phyloP scores from a whole-genome alignment of 2,329 filamentous ascomycete species.

The Geoglossum cookeanum region DNA sequence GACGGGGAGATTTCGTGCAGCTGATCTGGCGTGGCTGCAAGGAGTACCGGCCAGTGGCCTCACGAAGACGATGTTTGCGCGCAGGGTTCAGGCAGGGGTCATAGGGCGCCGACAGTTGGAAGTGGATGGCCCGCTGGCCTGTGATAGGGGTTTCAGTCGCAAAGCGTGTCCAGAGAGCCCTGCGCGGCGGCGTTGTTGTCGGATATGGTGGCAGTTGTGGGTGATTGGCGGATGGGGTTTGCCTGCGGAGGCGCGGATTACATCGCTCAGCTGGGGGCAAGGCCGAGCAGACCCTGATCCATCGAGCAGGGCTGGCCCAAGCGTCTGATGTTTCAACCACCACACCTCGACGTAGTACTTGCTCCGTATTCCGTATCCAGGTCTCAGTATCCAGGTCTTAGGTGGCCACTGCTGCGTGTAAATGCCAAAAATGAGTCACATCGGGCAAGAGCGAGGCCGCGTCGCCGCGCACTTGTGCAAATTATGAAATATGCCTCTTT shows the following conservation, averaged over 20 bases:
- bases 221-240: not conserved
- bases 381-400: not conserved
- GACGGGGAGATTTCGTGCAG: conserved; percentile 1
- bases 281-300: not conserved
- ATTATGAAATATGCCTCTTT: not conserved
- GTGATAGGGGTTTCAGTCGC: conserved; percentile 1
- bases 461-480: not conserved
- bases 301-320: not conserved
- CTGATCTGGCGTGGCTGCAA: not conserved
- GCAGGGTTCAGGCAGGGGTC: not conserved
- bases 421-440: conserved; percentile 1
- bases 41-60: not conserved
- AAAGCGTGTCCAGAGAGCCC: not conserved
- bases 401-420: not conserved
- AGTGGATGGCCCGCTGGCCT: not conserved
- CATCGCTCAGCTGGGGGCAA: not conserved
- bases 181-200: not conserved
- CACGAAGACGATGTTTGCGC: not conserved
- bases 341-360: not conserved
- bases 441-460: not conserved
- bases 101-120: not conserved
- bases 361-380: not conserved
- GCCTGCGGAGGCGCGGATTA: not conserved
- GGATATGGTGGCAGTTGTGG: not conserved
- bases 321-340: not conserved